Percentiles rank a stretch among this genome's conserved stretches.
Conservation (phyloP, 768 basidiomycete species). For the Pleurotus sapidus region DNA sequence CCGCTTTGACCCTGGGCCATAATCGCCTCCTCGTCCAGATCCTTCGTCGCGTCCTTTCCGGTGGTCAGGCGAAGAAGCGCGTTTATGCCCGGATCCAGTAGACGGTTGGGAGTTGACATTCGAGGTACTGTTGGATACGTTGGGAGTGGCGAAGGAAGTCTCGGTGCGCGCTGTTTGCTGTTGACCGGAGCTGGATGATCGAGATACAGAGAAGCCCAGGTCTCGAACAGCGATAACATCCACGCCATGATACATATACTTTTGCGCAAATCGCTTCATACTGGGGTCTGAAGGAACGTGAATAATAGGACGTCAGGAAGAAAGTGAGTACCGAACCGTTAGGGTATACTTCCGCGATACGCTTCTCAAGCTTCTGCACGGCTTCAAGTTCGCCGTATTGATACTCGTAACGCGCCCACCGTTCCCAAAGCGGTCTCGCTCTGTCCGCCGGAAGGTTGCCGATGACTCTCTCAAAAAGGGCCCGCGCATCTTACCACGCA, state of each 20-base stretch:
- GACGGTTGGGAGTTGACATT: conserved; percentile 1
- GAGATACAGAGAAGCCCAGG: conserved; percentile 71
- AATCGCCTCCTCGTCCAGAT: conserved; percentile 20
- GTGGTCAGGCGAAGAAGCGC: conserved; percentile 36
- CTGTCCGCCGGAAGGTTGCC: conserved; percentile 72
- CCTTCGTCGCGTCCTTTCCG: conserved; percentile 20
- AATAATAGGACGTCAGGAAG: background rate
- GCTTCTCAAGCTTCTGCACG: conserved; percentile 83
- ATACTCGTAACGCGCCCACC: conserved; percentile 95
- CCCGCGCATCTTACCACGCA: conserved; percentile 75
- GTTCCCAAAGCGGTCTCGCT: conserved; percentile 89
- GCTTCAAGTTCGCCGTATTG: conserved; percentile 91
- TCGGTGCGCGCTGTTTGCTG: conserved; percentile 32
- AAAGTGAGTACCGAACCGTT: conserved; percentile 51
- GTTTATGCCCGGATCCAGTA: conserved; percentile 20
- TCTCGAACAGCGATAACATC: conserved; percentile 90
- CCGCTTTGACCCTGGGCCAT: conserved; percentile 33
- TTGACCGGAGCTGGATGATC: conserved; percentile 11
- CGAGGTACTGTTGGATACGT: conserved; percentile 1
- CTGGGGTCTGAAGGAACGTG: conserved; percentile 60
- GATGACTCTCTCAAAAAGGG: conserved; percentile 90
- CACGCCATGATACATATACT: conserved; percentile 77
- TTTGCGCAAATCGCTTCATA: conserved; percentile 87
- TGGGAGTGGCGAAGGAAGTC: conserved; percentile 24
- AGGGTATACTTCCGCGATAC: conserved; percentile 86